A percentile compares a stretch with the other conserved stretches of the same genome.
phyloP scores from a whole-genome alignment of 169 alveolate genomes.

The Plasmodium reichenowi region DNA sequence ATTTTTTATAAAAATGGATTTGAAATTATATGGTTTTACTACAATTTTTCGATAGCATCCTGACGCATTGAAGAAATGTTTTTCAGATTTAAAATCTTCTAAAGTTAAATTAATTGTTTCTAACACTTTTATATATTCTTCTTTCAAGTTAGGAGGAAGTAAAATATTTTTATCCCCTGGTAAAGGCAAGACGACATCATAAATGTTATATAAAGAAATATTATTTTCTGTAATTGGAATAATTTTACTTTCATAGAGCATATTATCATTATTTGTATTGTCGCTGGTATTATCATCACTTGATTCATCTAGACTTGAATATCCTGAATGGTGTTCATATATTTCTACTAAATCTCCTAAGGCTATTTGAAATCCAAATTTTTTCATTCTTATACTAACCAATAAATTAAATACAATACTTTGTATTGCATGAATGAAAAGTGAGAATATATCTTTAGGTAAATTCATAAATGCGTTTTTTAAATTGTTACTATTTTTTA shows the following conservation, averaged over 20 bases:
- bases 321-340: conserved; percentile 9
- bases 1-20: conserved; percentile 82
- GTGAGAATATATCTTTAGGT: conserved; percentile 89
- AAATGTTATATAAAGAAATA: conserved; percentile 83
- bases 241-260: conserved; percentile 67
- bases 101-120: conserved; percentile 64
- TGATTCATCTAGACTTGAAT: conserved; percentile 32
- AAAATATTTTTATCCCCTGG: conserved; percentile 90
- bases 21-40: conserved; percentile 84
- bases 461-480: conserved; percentile 87
- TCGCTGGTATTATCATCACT: conserved; percentile 81
- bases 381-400: conserved; percentile 90
- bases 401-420: conserved; percentile 92
- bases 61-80: conserved; percentile 77
- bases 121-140: conserved; percentile 77
- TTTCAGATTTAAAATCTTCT: conserved; percentile 81
- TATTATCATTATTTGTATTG: conserved; percentile 40
- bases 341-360: conserved; percentile 85
- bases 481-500: conserved; percentile 78
- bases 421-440: conserved; percentile 95
- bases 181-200: conserved; percentile 93
- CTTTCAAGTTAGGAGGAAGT: conserved; percentile 83
- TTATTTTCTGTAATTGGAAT: conserved; percentile 87
- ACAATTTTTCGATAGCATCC: conserved; percentile 90
- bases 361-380: conserved; percentile 87